phyloP scores from a whole-genome alignment of 1,139 yeast species.

The Diutina rugosa region DNA sequence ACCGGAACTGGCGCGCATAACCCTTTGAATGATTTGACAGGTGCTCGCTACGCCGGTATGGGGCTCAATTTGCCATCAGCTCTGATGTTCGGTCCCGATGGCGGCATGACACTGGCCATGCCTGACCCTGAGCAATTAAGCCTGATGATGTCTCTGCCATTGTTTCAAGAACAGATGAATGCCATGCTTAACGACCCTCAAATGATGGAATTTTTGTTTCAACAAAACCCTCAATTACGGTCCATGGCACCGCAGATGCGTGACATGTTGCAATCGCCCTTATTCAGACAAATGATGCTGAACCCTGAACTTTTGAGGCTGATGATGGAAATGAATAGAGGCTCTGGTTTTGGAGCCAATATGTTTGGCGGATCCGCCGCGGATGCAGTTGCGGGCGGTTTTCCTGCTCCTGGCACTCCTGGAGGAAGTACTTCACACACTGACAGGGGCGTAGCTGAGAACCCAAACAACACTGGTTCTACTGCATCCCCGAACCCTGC shows the following conservation, averaged over 20 bases:
- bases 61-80: slow-evolving; percentile 71
- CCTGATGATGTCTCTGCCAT: slow-evolving; percentile 68
- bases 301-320: slow-evolving; percentile 80
- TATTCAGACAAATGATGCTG: slow-evolving; percentile 71
- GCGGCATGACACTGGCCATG: slow-evolving; percentile 55
- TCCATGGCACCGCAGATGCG: slow-evolving; percentile 86
- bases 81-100: slow-evolving; percentile 89
- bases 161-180: slow-evolving; percentile 70
- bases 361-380: slow-evolving; percentile 6
- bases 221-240: slow-evolving; percentile 72
- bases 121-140: slow-evolving; percentile 69
- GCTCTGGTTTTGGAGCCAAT: slow-evolving; percentile 19
- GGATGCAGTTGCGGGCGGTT: slow-evolving; percentile 14
- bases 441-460: slow-evolving; percentile 8
- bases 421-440: slow-evolving; percentile 7
- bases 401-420: slow-evolving; percentile 46
- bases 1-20: slow-evolving; percentile 86
- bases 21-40: slow-evolving; percentile 83
- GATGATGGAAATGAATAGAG: slow-evolving; percentile 55
- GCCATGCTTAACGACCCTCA: slow-evolving; percentile 68
- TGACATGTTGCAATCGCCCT: slow-evolving; percentile 73
- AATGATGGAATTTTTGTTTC: slow-evolving; percentile 73
- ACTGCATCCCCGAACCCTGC: slow-evolving; percentile 4
- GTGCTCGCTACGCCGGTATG: slow-evolving; percentile 92
- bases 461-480: neutral